Base-by-base conservation (phyloP, 441 rosid genomes). In the Populus tomentosa region DNA sequence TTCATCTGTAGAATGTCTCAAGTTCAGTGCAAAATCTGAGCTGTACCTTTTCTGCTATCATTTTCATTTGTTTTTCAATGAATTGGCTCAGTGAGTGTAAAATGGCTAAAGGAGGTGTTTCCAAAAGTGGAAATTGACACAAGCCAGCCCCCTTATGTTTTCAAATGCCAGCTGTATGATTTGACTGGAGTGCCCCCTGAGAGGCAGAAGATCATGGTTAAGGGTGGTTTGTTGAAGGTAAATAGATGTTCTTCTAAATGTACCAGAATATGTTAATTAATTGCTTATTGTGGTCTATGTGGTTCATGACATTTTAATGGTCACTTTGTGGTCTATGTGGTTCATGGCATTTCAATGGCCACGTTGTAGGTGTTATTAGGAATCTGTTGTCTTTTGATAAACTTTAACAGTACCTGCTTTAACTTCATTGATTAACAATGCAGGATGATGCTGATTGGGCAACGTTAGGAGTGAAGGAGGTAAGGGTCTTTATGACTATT, bases 391-490 rank as follows among this genome's bases (percentile, higher is more conserved):
- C 50, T 42, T 36, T 69, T 59, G 33, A 33, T 70, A 68, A 16
- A 24, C 7, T 28, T 26, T 7, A 13, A 26, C 69, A 5, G 16
- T 65, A 0, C 1, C 32, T 65, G 35, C 68, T 36, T 50, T 62
- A 16, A 11, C 70, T 76, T 33, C 50, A 72, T 67, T 33, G 65
- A 71, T 81, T 70, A 13, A 33, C 32, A 62, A 86, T 77, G 79
- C 84, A 96, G 99, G 99, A 94, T 80, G 98, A 94, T 88, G 95
- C 86, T 14, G 98, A 94, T 84, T 96, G 99, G 99, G 82, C 91
- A 20, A 81, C 88, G 2, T 71, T 94, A 77, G 98, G 97, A 79
- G 89, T 96, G 80, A 96, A 89, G 84, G 80, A 89, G 91, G 99
- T 91, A 77, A 76, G 66, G 21, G 18, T 33, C 68, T 82, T 77